These are phyloP conservation scores for Cryptococcus hybrid DNA, from an alignment of 1,284 basidiomycete genomes.

Conservation along the genomic window DNA sequence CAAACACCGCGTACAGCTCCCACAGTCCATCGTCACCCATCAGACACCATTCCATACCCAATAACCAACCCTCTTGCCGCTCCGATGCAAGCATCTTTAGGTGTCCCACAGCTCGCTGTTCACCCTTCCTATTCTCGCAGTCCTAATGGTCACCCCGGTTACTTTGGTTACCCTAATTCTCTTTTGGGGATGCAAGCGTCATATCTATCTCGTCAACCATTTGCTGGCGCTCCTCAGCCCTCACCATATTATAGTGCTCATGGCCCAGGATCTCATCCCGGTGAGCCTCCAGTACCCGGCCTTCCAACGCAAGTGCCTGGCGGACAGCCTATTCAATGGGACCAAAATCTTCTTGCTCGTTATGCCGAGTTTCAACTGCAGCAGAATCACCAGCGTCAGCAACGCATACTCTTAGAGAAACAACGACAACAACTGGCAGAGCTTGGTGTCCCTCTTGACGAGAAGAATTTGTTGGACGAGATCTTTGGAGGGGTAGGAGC, in stretches of 20 bases:
- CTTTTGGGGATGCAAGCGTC: too few relatives aligned
- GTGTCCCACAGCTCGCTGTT: background rate
- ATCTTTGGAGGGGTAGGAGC: conserved; percentile 23
- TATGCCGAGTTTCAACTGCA: conserved; percentile 48
- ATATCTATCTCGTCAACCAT: too few relatives aligned
- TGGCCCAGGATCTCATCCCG: too few relatives aligned
- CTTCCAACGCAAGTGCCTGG: background rate
- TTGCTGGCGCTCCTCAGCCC: too few relatives aligned
- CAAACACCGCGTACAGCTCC: conserved; percentile 2
- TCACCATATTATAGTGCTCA: too few relatives aligned
- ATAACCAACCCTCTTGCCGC: background rate
- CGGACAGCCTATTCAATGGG: conserved; percentile 26
- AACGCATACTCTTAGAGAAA: conserved; percentile 37
- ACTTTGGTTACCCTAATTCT: too few relatives aligned
- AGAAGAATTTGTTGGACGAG: conserved; percentile 30
- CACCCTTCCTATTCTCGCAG: background rate
- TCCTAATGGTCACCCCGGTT: background rate
- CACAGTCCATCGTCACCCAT: conserved; percentile 7
- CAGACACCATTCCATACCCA: conserved; percentile 8
- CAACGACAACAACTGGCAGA: conserved; percentile 44
- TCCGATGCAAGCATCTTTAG: background rate
- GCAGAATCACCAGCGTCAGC: conserved; percentile 46
- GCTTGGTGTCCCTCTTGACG: conserved; percentile 35
- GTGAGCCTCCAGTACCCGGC: background rate
- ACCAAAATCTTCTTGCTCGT: conserved; percentile 31